These are phyloP conservation scores for Alternaria novae-zelandiae DNA, from an alignment of 2,329 filamentous ascomycete species.

Conservation along the genomic window DNA sequence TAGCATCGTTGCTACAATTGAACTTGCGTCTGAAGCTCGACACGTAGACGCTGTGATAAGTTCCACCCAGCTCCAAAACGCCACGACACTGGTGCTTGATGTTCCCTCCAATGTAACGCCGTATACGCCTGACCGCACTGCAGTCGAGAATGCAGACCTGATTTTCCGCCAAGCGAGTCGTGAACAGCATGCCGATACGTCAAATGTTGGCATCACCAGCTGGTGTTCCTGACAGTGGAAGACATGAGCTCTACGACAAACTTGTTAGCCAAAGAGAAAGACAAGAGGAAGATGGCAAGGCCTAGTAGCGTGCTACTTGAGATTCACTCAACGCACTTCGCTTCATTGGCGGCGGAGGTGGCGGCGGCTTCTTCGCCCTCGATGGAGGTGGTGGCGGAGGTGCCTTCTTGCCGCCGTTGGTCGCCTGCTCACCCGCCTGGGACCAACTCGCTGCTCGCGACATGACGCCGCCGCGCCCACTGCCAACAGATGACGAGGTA, in stretches of 20 bases:
- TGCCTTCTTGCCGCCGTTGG: constrained; percentile 56
- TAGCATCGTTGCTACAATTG: not conserved
- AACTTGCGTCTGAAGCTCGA: not conserved
- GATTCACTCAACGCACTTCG: constrained; percentile 57
- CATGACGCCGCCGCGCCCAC: constrained; percentile 55
- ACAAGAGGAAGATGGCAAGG: not conserved
- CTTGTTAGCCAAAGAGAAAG: constrained; percentile 18
- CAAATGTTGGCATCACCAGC: constrained; percentile 12
- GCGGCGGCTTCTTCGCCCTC: constrained; percentile 69
- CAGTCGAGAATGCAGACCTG: constrained; percentile 16
- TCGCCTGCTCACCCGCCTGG: constrained; percentile 29
- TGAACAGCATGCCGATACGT: not conserved
- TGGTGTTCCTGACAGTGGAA: constrained; percentile 18
- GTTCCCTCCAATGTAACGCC: constrained; percentile 9
- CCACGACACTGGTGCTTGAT: constrained; percentile 1
- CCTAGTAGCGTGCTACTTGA: constrained; percentile 46
- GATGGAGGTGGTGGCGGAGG: constrained; percentile 65
- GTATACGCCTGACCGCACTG: constrained; percentile 29
- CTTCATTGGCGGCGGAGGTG: constrained; percentile 70
- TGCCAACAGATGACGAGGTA: constrained; percentile 42
- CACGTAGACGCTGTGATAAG: not conserved
- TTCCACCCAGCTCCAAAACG: constrained; percentile 4
- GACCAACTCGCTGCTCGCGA: constrained; percentile 61
- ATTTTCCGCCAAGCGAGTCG: not conserved
- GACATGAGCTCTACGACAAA: constrained; percentile 23